A percentile compares a stretch with the other conserved stretches of the same genome.
Conservation (phyloP, 495 filamentous ascomycete genomes). For the Penicillium daleae region DNA sequence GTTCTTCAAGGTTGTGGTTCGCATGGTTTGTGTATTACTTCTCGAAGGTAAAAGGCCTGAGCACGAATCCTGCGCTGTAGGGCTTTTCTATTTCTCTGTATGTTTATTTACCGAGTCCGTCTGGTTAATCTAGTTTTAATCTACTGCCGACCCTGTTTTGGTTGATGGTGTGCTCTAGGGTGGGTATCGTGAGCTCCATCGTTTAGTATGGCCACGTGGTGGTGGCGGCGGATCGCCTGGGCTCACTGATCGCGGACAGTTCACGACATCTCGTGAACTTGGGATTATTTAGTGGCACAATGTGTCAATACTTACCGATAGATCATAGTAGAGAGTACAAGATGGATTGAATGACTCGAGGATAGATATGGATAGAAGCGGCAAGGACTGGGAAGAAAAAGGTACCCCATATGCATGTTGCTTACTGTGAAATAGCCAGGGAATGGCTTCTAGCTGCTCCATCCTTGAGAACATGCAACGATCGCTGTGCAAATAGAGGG, state of each 20-base stretch:
- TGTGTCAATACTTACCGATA: neutral
- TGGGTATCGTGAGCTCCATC: neutral
- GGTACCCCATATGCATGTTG: neutral
- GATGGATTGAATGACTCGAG: neutral
- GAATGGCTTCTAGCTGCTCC: neutral
- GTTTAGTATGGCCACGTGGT: neutral
- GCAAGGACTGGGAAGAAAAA: neutral
- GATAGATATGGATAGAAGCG: neutral
- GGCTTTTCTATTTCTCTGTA: no score
- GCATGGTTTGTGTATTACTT: neutral
- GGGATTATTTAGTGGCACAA: neutral
- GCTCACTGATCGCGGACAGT: neutral
- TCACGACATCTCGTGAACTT: neutral
- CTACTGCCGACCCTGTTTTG: neutral
- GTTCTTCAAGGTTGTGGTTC: neutral
- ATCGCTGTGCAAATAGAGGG: neutral
- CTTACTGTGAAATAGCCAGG: neutral
- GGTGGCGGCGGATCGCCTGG: neutral
- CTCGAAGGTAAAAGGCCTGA: neutral
- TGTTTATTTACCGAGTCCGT: neutral
- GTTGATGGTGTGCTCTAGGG: neutral
- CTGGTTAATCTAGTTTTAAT: neutral
- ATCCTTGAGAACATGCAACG: neutral
- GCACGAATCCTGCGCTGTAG: neutral
- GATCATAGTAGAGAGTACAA: neutral